phyloP scores from a whole-genome alignment of 306 rosid genomes.

The Vigna unguiculata region DNA sequence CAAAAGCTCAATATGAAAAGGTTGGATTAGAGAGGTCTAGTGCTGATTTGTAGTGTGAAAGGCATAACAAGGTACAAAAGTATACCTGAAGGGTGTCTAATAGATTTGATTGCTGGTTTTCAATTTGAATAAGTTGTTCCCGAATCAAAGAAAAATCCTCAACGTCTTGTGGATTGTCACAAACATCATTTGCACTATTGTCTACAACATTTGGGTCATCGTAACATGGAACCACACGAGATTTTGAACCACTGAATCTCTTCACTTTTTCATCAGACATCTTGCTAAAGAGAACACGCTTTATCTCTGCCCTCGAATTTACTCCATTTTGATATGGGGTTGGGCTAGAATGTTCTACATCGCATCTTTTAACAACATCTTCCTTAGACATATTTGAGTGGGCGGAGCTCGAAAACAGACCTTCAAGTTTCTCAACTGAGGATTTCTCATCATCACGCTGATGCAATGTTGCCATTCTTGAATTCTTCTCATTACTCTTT shows the following conservation, averaged over 20 bases:
- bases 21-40: slow-evolving; percentile 25
- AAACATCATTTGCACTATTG: slow-evolving; percentile 53
- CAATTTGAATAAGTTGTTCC: slow-evolving; percentile 91
- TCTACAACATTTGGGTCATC: slow-evolving; percentile 49
- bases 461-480: slow-evolving; percentile 45
- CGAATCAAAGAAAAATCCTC: slow-evolving; percentile 85
- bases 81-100: slow-evolving; percentile 88
- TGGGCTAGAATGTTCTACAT: slow-evolving; percentile 48
- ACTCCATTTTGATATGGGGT: slow-evolving; percentile 43
- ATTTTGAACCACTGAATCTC: slow-evolving; percentile 61
- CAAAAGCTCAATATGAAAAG: slow-evolving; percentile 14
- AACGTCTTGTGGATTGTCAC: slow-evolving; percentile 75
- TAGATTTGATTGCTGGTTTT: slow-evolving; percentile 90
- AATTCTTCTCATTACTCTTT: slow-evolving; percentile 52
- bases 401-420: slow-evolving; percentile 50
- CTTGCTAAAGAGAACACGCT: slow-evolving; percentile 58
- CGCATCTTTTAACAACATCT: slow-evolving; percentile 53
- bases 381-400: slow-evolving; percentile 50
- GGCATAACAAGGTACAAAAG: slow-evolving; percentile 19
- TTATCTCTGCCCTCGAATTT: slow-evolving; percentile 53
- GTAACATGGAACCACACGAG: slow-evolving; percentile 78
- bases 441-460: slow-evolving; percentile 58
- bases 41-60: slow-evolving; percentile 14
- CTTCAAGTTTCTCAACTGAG: slow-evolving; percentile 58
- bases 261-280: slow-evolving; percentile 62